Evolutionary conservation across 208 protist genomes (phyloP).

Genomic region (Acanthamoeba triangularis): DNA sequence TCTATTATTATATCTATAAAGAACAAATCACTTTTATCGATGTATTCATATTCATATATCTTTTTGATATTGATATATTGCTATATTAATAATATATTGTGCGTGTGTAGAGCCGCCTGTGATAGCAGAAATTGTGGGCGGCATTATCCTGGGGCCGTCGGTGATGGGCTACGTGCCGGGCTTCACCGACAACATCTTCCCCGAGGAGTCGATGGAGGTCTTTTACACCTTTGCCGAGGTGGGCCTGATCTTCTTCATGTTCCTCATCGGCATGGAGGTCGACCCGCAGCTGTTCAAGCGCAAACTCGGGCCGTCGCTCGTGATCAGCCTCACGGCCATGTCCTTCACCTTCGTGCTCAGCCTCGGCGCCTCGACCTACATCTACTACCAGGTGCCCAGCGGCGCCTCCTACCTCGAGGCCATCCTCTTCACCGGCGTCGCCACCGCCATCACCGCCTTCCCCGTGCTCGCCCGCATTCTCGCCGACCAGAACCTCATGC

Average conservation of each 20-base stretch:
- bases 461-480: conserved; percentile 89
- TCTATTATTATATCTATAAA: too few relatives aligned
- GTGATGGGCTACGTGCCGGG: conserved; percentile 67
- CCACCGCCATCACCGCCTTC: conserved; percentile 88
- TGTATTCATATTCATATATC: too few relatives aligned
- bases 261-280: conserved; percentile 80
- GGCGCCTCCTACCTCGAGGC: conserved; percentile 76
- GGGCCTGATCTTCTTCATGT: conserved; percentile 73
- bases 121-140: neutral
- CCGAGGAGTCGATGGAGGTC: conserved; percentile 40
- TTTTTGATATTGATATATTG: too few relatives aligned
- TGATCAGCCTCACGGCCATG: conserved; percentile 69
- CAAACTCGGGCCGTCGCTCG: conserved; percentile 74
- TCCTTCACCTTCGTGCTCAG: conserved; percentile 20
- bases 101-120: conserved; percentile 33
- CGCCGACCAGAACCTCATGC: conserved; percentile 83
- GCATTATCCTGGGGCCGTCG: conserved; percentile 22
- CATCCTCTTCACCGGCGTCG: conserved; percentile 85
- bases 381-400: conserved; percentile 43
- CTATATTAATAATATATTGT: too few relatives aligned
- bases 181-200: conserved; percentile 74
- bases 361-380: conserved; percentile 49
- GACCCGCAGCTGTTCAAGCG: conserved; percentile 77
- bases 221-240: conserved; percentile 41
- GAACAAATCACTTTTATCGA: too few relatives aligned